Percentiles rank a stretch among this genome's conserved stretches.
phyloP scores from a whole-genome alignment of 2,329 filamentous ascomycete species.

The Fusarium sambucinum region DNA sequence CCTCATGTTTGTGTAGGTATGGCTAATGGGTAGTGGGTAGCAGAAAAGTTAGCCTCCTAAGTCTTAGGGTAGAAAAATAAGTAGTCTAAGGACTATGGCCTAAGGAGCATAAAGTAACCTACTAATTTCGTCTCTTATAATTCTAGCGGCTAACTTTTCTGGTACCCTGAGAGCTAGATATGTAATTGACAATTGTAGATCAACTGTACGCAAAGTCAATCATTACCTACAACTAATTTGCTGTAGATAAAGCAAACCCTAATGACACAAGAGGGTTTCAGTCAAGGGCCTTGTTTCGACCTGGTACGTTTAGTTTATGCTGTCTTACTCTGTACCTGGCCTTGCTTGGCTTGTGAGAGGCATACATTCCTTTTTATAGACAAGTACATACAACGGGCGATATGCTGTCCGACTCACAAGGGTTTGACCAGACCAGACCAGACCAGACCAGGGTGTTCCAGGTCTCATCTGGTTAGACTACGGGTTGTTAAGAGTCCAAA shows the following conservation, averaged over 20 bases:
- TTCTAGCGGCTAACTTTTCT: too few relatives aligned
- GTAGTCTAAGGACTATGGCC: too few relatives aligned
- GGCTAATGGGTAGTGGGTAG: too few relatives aligned
- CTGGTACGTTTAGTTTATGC: constrained; percentile 1
- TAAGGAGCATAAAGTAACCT: too few relatives aligned
- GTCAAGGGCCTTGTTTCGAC: constrained; percentile 1
- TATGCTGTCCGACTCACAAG: constrained; percentile 16
- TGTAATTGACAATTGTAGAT: background rate
- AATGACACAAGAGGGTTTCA: background rate
- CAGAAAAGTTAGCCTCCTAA: too few relatives aligned
- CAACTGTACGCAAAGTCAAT: background rate
- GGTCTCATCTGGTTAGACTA: background rate
- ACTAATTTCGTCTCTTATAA: too few relatives aligned
- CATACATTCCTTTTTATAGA: constrained; percentile 32
- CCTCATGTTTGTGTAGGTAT: background rate
- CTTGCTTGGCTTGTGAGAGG: constrained; percentile 10
- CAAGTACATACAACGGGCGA: constrained; percentile 5
- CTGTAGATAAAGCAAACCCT: background rate
- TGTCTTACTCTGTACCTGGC: constrained; percentile 2
- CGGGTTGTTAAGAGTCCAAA: background rate
- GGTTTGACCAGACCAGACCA: background rate
- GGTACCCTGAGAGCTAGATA: too few relatives aligned
- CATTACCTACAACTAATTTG: background rate
- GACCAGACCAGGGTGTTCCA: background rate
- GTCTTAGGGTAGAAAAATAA: too few relatives aligned